phyloP scores from a whole-genome alignment of 257 asterid genomes.

The Mitragyna speciosa region DNA sequence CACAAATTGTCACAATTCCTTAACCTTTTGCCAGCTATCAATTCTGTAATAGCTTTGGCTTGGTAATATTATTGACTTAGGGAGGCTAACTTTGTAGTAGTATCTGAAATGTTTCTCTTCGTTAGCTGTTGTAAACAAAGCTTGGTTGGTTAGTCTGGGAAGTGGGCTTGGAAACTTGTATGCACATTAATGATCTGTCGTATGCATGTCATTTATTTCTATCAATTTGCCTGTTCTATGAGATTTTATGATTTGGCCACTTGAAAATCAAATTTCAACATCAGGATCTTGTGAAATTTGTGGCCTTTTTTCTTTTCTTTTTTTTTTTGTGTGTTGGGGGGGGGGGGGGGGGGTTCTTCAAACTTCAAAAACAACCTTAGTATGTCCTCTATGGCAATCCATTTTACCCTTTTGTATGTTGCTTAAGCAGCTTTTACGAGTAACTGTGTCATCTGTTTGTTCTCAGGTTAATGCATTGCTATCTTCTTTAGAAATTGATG shows the following conservation, averaged over 20 bases:
- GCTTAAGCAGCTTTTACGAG: not conserved
- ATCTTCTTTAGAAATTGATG: conserved; percentile 83
- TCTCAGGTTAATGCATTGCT: conserved; percentile 90
- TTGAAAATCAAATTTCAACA: not conserved
- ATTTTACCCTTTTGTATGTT: not conserved
- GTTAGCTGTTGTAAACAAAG: not conserved
- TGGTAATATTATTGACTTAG: not conserved
- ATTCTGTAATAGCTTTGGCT: not conserved
- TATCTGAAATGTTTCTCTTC: not conserved
- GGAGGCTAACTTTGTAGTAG: not conserved
- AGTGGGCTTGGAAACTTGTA: not conserved
- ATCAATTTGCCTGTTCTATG: not conserved
- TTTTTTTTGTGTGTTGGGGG: no score
- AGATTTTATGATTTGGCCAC: not conserved
- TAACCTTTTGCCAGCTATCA: not conserved
- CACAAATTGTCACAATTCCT: not conserved
- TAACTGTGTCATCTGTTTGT: conserved; percentile 4
- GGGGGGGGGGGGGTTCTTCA: not conserved
- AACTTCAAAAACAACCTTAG: not conserved
- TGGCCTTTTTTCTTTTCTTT: not conserved
- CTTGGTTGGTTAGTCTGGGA: not conserved
- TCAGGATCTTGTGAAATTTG: not conserved
- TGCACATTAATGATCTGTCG: not conserved
- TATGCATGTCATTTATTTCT: not conserved
- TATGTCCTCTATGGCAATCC: not conserved